Evolutionary conservation across 352 stramenopile species (phyloP), one percentile per base, ranked within the genome.

Genomic region (Phytopythium oedochilum): DNA sequence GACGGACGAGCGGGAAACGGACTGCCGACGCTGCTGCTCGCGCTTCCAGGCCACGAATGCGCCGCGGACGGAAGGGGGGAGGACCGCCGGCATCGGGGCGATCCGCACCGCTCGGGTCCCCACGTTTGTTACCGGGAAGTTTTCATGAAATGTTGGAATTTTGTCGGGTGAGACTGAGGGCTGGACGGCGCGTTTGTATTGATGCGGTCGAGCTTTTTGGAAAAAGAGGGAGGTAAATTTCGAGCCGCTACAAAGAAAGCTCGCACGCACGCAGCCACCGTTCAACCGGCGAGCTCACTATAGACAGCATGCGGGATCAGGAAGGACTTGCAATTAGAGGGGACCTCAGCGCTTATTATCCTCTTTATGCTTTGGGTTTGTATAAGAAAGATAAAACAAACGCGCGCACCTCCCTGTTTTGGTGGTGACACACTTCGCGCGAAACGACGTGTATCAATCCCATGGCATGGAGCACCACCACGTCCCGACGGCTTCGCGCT

Each of bases 1-100:
- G 36, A 54, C n/a, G 23, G 31, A 23, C n/a, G 42, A 28, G 46
- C 28, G 26, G 48, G 32, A 54, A 54, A 7, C 20, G n/a, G 40
- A 47, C 40, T 47, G 40, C 11, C 40, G 42, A 28, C 40, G 38
- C 35, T 57, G 54, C 40, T 42, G 52, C 48, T 48, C 62, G 26
- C 49, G 53, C 56, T 71, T 69, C 55, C 55, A 73, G 56, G 57
- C 59, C 64, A 68, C 69, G 63, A 75, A 77, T 77, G 68, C n/a
- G 26, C 11, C 15, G 6, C 15, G n/a, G n/a, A 26, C 1, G 6
- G 0, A 2, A 23, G 31, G 47, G 47, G 47, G 61, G 57, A 60
- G 53, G 31, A 42, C 48, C 48, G 45, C 45, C 45, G 45, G 45
- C 45, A 73, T 50, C 64, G 65, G 57, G 50, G n/a, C n/a, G 64